Base-by-base conservation (phyloP, 257 asterid species). In the Solanum chiquidenum region DNA sequence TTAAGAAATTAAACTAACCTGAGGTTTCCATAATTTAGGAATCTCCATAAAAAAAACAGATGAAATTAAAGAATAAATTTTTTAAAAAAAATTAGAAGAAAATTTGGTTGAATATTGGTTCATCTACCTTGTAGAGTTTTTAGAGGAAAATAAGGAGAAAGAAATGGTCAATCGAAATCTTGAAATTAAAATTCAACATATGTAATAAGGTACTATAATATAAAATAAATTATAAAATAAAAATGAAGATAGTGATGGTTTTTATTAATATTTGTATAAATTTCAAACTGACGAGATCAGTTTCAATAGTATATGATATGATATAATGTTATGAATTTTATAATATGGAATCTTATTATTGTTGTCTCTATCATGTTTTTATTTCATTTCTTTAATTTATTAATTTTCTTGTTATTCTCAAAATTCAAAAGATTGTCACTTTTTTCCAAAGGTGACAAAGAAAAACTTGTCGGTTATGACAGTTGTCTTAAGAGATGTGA, bases 141-240 rank as follows among this genome's bases (percentile, higher is more conserved):
- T 86, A 90, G 87, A 92, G 97, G 89, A 80, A 92, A 92, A 74
- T 49, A 64, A 86, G 96, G 93, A 90, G 90, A 87, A 91, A 89
- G 91, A 93, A 91, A 88, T 89, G 93, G 93, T 92, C 94, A 35
- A 69, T 64, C 25, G 87, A 40, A 73, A 86, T 80, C 68, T 46
- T 80, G 85, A 44, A 79, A 80, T 37, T 9, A 35, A 35, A 35
- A 76, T 12, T 35, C 52, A 37, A 76, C 6, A 46, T 46, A 80
- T 80, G 40, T 80, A 44, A 46, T 80, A 44, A 77, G 8, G 84
- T n/a, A 25, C 23, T 35, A 27, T 64, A 16, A 71, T 44, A 44
- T 12, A 29, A 29, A 29, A 29, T 29, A 29, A 29, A 29, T 29
- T 33, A 71, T 71, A 71, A 29, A 31, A 18, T 35, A 25, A 21